A percentile compares a stretch with the other conserved stretches of the same genome.
These are phyloP conservation scores for Candida glucosophila DNA, from an alignment of 1,139 yeast species.

Conservation along the genomic window DNA sequence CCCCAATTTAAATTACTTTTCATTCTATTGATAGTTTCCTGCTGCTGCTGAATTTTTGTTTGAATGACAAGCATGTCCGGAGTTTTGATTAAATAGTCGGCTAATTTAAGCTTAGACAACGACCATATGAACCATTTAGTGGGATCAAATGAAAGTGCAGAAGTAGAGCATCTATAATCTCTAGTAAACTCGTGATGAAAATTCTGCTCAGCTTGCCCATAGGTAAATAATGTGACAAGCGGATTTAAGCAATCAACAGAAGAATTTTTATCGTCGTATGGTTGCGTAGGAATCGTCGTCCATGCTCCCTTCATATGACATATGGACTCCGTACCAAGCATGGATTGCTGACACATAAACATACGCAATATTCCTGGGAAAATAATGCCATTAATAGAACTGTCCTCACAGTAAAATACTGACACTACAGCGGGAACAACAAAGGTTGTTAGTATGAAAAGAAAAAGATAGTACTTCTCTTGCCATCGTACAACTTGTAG, in stretches of 20 bases:
- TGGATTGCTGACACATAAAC: slow-evolving; percentile 49
- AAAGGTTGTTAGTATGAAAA: slow-evolving; percentile 39
- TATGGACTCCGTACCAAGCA: slow-evolving; percentile 48
- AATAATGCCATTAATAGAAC: slow-evolving; percentile 46
- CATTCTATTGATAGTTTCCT: slow-evolving; percentile 48
- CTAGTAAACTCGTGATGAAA: slow-evolving; percentile 72
- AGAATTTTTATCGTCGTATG: slow-evolving; percentile 57
- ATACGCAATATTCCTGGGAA: slow-evolving; percentile 57
- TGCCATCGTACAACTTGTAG: too few relatives aligned
- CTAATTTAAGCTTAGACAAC: slow-evolving; percentile 31
- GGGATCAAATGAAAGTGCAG: slow-evolving; percentile 53
- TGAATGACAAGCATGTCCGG: slow-evolving; percentile 45
- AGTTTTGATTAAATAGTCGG: slow-evolving; percentile 31
- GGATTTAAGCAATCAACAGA: slow-evolving; percentile 41
- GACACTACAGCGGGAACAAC: slow-evolving; percentile 41
- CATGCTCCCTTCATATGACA: slow-evolving; percentile 46
- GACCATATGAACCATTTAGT: slow-evolving; percentile 51
- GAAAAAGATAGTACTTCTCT: slow-evolving; percentile 33
- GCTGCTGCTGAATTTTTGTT: slow-evolving; percentile 56
- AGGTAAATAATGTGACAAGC: slow-evolving; percentile 45
- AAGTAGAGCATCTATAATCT: slow-evolving; percentile 47
- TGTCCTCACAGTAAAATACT: slow-evolving; percentile 28
- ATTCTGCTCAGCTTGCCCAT: slow-evolving; percentile 59
- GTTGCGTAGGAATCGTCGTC: slow-evolving; percentile 39
- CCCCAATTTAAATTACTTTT: slow-evolving; percentile 70